Evolutionary conservation across 2,329 filamentous ascomycete species (phyloP).

Genomic region (Aspergillus brunneoviolaceus): DNA sequence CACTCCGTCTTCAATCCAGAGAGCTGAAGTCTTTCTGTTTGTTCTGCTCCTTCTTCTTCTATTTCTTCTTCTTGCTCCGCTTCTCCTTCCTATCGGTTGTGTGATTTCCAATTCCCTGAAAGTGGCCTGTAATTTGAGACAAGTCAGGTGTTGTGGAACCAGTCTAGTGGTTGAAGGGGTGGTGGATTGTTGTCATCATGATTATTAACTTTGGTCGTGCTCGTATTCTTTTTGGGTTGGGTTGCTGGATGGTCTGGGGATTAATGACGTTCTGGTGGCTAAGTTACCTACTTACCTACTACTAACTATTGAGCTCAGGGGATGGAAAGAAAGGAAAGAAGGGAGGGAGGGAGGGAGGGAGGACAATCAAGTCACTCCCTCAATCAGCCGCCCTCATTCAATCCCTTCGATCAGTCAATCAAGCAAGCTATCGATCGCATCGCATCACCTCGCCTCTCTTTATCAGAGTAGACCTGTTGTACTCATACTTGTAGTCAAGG

Average conservation of each 20-base stretch:
- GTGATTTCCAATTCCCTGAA: background rate
- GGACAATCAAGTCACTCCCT: background rate
- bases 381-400: too few relatives aligned
- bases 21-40: too few relatives aligned
- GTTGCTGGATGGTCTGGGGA: background rate
- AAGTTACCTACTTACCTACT: too few relatives aligned
- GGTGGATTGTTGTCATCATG: background rate
- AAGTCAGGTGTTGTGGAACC: background rate
- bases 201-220: background rate
- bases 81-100: background rate
- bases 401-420: background rate
- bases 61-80: too few relatives aligned
- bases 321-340: background rate
- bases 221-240: background rate
- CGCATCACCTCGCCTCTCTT: too few relatives aligned
- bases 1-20: too few relatives aligned
- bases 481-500: background rate
- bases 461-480: too few relatives aligned
- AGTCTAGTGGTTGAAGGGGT: background rate
- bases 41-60: too few relatives aligned
- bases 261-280: background rate
- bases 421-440: too few relatives aligned
- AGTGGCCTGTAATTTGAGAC: background rate
- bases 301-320: background rate
- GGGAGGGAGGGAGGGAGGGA: background rate